Base-by-base conservation (phyloP, 2,329 filamentous ascomycete genomes). In the Xylaria sp. region DNA sequence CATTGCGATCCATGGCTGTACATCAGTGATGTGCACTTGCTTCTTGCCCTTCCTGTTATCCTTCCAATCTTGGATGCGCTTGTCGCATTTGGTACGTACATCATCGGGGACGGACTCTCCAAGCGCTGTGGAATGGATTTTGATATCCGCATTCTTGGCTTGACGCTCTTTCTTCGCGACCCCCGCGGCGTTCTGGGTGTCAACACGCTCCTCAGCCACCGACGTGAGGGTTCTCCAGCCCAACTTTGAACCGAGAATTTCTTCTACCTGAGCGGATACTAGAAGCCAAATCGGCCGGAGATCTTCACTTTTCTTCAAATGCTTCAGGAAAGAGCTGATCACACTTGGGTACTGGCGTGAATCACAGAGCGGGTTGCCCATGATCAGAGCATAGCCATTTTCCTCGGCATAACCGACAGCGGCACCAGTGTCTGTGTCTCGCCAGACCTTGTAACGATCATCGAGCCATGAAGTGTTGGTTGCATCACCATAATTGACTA, bases 401-500 rank as follows among this genome's bases (percentile, higher is more conserved):
- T 89, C 89, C 53, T 89, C 88, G 1, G 96, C 92, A 76, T 93
- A 97, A 12, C 93, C 92, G 39, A 97, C 86, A 5, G 94, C 94
- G 0, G 94, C 94, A 57, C 94, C 94, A 2, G 92, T 95, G 39
- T 83, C 79, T 25, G 87, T 81, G 76, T 97, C 93, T 34, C 94
- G 90, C 93, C 93, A 97, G 66, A 97, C 90, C 76, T 93, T 86
- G 78, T 94, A 97, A 7, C 93, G 90, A 7, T 94, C 92, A 78
- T 97, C 94, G 8, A 96, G 87, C 93, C 94, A 97, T 0, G 93
- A 96, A 0, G 94, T 97, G 76, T 97, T 97, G 57, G 93, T 94
- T 1, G 94, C 93, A 79, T 97, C 94, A 70, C 94, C 94, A 74
- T 97, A 97, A 80, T 97, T 97, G 76, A 93, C 93, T 78, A 97